Evolutionary conservation across 495 filamentous ascomycete genomes (phyloP).

Genomic region (Hypoxylon subgilvum): DNA sequence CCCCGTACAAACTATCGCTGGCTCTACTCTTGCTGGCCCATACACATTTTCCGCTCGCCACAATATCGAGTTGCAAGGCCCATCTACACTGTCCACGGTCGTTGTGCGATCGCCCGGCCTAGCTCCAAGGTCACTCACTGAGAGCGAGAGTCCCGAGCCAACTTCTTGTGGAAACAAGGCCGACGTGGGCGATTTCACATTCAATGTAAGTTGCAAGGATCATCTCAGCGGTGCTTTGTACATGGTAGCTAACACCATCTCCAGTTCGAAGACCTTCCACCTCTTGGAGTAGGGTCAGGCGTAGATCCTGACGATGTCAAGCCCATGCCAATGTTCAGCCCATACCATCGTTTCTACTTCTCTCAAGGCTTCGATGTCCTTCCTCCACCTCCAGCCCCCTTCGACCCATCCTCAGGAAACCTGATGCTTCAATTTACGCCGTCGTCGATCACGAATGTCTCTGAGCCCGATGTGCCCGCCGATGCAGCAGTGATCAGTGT

Average conservation of each 20-base stretch:
- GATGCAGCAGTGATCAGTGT: slow-evolving; percentile 46
- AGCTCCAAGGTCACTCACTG: neutral
- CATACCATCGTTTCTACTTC: slow-evolving; percentile 53
- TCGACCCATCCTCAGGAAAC: slow-evolving; percentile 46
- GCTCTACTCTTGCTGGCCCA: slow-evolving; percentile 14
- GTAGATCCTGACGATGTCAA: slow-evolving; percentile 24
- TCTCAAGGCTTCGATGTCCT: slow-evolving; percentile 47
- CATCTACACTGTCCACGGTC: slow-evolving; percentile 37
- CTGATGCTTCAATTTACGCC: slow-evolving; percentile 49
- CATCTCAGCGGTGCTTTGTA: neutral
- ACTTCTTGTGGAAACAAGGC: slow-evolving; percentile 39
- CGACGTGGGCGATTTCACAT: slow-evolving; percentile 42
- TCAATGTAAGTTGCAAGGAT: slow-evolving; percentile 30
- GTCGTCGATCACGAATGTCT: slow-evolving; percentile 32
- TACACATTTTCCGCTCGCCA: slow-evolving; percentile 38
- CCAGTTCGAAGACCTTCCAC: slow-evolving; percentile 53
- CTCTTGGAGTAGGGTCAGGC: slow-evolving; percentile 22
- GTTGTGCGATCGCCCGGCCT: slow-evolving; percentile 25
- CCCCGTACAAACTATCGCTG: neutral
- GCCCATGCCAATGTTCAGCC: slow-evolving; percentile 44
- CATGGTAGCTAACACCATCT: slow-evolving; percentile 6
- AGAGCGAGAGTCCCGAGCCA: slow-evolving; percentile 16
- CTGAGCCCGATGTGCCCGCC: slow-evolving; percentile 14
- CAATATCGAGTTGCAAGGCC: slow-evolving; percentile 19
- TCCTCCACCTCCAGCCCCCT: slow-evolving; percentile 34